Base-by-base conservation (phyloP, 192 early-diverging fungal species). In the Podila verticillata region DNA sequence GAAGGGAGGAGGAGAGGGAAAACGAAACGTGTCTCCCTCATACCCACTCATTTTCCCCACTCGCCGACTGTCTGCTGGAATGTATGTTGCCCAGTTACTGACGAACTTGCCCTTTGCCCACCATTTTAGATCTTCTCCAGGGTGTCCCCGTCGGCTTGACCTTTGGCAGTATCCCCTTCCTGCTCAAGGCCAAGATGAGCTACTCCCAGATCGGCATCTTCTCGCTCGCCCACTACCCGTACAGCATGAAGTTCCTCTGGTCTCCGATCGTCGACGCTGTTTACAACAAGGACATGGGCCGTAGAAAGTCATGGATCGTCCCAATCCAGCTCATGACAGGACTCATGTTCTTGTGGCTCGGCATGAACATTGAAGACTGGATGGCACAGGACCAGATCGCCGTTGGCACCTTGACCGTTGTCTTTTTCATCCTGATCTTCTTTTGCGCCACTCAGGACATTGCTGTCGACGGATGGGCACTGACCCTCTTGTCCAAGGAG, bases 221-320 rank as follows among this genome's bases (percentile, higher is more conserved):
- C 73, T 95, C 97, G 30, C 82, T 99, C 61, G 94, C 97, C 7
- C 92, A 93, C 12, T 99, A 97, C 84, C 98, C 98, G 17, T 99
- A 99, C 81, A 97, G 95, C 47, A 91, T 99, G 49, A 99, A 99
- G 87, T 91, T 99, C 30, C 86, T 99, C 47, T 99, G 97, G 97
- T 98, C 96, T 17, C 97, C 97, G 7, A 93, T 99, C 49, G 96
- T 99, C 5, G 98, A 99, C 75, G 93, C 96, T 4, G 74, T 94
- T 63, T 99, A 93, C 69, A 89, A 88, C 64, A 91, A 91, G 57
- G 84, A 82, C 34, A 73, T 99, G 67, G 98, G 98, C 22, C 89
- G 97, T 17, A 84, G 98, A 75, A 99, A 99, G 82, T 93, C 92
- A 58, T 99, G 98, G 98, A 98, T 99, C 51, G 90, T 98, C n/a